phyloP scores from a whole-genome alignment of 345 rosid species.

The Euclidium syriacum region DNA sequence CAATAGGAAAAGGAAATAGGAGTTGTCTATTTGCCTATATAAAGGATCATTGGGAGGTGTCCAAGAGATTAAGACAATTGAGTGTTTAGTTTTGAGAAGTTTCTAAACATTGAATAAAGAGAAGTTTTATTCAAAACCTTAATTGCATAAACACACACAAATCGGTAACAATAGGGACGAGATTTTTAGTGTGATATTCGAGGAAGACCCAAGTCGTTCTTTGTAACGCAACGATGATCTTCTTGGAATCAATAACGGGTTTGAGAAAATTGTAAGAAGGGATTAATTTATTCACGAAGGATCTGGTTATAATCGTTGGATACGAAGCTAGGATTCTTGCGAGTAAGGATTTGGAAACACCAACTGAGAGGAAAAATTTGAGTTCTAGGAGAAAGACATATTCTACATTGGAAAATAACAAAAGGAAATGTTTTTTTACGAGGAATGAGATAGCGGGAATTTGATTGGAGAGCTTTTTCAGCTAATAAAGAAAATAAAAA shows the following conservation, averaged over 20 bases:
- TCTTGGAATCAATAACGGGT: conserved; percentile 26
- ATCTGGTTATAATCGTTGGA: conserved; percentile 32
- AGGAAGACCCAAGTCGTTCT: conserved; percentile 41
- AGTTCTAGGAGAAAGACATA: conserved; percentile 37
- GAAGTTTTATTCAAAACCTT: no score
- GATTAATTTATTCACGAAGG: conserved; percentile 35
- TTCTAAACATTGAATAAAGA: no score
- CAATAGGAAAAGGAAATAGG: no score
- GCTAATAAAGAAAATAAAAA: no score
- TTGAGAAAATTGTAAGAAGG: conserved; percentile 41
- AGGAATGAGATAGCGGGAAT: conserved; percentile 35
- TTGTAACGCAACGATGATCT: conserved; percentile 32
- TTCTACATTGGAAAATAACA: conserved; percentile 30
- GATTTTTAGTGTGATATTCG: conserved; percentile 37
- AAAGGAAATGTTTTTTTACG: conserved; percentile 28
- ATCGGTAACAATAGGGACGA: no score
- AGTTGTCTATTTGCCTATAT: no score
- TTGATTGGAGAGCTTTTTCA: no score
- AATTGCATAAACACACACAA: no score
- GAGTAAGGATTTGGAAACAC: conserved; percentile 33
- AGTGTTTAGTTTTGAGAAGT: no score
- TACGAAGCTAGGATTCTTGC: conserved; percentile 24
- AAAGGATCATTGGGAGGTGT: no score
- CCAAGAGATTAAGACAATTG: no score
- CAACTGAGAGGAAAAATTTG: conserved; percentile 33